These are phyloP conservation scores for Xylaria grammica DNA, from an alignment of 495 filamentous ascomycete genomes.

Conservation along the genomic window DNA sequence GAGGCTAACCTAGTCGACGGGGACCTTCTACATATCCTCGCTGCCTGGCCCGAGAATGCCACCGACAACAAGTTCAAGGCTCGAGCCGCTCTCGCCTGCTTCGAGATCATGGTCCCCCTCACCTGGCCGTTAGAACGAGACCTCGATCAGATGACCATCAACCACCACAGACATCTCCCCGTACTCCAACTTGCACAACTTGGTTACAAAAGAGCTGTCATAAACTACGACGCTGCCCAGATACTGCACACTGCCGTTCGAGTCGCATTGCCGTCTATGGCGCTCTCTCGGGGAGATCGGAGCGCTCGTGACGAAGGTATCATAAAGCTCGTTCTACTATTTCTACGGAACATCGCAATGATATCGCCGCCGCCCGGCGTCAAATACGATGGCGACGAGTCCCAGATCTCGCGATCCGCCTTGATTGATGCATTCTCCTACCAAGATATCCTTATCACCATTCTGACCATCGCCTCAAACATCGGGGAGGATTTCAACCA, in stretches of 20 bases:
- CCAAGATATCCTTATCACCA: slow-evolving; percentile 85
- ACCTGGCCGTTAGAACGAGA: slow-evolving; percentile 93
- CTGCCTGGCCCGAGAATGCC: slow-evolving; percentile 74
- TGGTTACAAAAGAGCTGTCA: slow-evolving; percentile 84
- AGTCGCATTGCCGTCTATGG: slow-evolving; percentile 87
- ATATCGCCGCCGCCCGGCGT: slow-evolving; percentile 70
- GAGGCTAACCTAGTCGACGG: slow-evolving; percentile 91
- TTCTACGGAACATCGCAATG: slow-evolving; percentile 84
- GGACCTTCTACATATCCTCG: slow-evolving; percentile 89
- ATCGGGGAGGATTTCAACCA: slow-evolving; percentile 90
- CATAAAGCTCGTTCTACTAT: slow-evolving; percentile 87
- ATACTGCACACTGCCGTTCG: slow-evolving; percentile 80
- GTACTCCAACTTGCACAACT: slow-evolving; percentile 87
- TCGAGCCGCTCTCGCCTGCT: slow-evolving; percentile 72
- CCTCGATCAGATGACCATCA: slow-evolving; percentile 77
- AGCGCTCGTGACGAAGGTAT: slow-evolving; percentile 85
- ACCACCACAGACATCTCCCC: slow-evolving; percentile 88
- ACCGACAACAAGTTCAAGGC: slow-evolving; percentile 78
- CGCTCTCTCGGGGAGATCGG: slow-evolving; percentile 74
- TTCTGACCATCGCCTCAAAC: slow-evolving; percentile 86
- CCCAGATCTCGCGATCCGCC: slow-evolving; percentile 85
- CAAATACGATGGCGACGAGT: slow-evolving; percentile 71
- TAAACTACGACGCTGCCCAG: slow-evolving; percentile 75
- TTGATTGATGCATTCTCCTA: slow-evolving; percentile 85
- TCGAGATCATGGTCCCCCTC: slow-evolving; percentile 91